Conservation (phyloP, 2,329 filamentous ascomycete species). For the Rhynchosporium graminicola region DNA sequence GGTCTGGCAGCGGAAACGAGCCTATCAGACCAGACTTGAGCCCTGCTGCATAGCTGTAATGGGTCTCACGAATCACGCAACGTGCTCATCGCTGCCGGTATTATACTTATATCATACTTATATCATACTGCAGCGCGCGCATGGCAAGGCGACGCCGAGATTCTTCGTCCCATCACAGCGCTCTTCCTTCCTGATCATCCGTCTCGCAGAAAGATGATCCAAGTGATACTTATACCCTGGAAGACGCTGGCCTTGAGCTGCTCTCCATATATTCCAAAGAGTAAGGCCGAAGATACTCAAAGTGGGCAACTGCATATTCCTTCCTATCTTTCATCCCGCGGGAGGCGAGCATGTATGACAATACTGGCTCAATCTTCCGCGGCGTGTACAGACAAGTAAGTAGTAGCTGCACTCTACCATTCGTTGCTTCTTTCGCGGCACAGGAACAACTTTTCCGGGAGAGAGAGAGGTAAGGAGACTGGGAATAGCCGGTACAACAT, state of each 20-base stretch:
- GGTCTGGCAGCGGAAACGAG: not conserved
- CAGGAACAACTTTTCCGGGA: slow-evolving; percentile 4
- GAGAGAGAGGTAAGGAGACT: not conserved
- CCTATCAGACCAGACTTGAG: slow-evolving; percentile 18
- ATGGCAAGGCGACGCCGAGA: slow-evolving; percentile 10
- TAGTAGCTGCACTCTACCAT: slow-evolving; percentile 3
- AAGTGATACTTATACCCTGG: slow-evolving; percentile 8
- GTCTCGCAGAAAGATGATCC: slow-evolving; percentile 18
- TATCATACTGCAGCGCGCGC: slow-evolving; percentile 8
- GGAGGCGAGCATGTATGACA: slow-evolving; percentile 14
- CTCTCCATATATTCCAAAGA: not conserved
- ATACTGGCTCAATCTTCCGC: slow-evolving; percentile 5
- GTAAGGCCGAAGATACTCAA: slow-evolving; percentile 16
- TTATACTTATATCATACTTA: not conserved
- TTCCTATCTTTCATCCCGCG: slow-evolving; percentile 3
- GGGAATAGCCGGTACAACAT: not conserved
- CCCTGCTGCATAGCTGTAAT: slow-evolving; percentile 21
- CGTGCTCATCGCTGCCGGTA: slow-evolving; percentile 15
- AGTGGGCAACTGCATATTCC: slow-evolving; percentile 1
- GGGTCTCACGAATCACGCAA: slow-evolving; percentile 26
- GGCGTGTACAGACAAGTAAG: not conserved
- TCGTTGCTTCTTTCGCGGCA: slow-evolving; percentile 4
- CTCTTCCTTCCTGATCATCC: slow-evolving; percentile 3
- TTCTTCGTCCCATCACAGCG: slow-evolving; percentile 7
- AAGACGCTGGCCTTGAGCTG: slow-evolving; percentile 6